Base-by-base conservation (phyloP, 768 basidiomycete genomes). In the Leccinum olivaceopallidum region DNA sequence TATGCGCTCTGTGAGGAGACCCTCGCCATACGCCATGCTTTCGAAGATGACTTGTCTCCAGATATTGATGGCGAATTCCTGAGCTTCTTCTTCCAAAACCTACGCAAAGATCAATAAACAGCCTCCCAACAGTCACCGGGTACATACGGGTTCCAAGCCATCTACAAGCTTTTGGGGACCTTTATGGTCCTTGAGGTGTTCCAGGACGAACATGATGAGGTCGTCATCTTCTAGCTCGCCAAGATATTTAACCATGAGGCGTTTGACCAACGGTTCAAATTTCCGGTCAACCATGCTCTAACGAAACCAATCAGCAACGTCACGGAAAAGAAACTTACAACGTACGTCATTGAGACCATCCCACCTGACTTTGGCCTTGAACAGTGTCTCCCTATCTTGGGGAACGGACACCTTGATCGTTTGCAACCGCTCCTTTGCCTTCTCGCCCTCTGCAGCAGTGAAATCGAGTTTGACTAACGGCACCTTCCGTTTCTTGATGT, bases 21-120 rank as follows among this genome's bases (percentile, higher is more conserved):
- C 94, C 74, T 95, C 92, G 63, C 85, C 87, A 73, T 92, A 95
- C 28, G 94, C 92, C 85, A 93, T 90, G 69, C 93, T 94, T 80
- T 98, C 95, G 71, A 96, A 96, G 55, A 94, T 92, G 66, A 96
- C 83, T 76, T 94, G 91, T 57, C 93, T 85, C 95, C 95, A 98
- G 53, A 97, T 80, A 62, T 81, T 82, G 67, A 88, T 74, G n/a
- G 85, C 80, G 60, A 95, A 83, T 61, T 93, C 88, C 28, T 78
- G 77, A 6, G 95, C 94, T 72, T 98, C 95, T 73, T 96, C 95
- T 71, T 94, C 94, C 37, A 98, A 79, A 4, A 97, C 92, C 95
- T 97, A 69, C 42, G 10, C 0, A 14, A 13, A 16, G 47, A 61
- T 63, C 47, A 68, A 50, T 20, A n/a, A n/a, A 32, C 36, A 6